These are phyloP conservation scores for Gelatoporia subvermispora DNA, from an alignment of 768 basidiomycete genomes.

Conservation along the genomic window DNA sequence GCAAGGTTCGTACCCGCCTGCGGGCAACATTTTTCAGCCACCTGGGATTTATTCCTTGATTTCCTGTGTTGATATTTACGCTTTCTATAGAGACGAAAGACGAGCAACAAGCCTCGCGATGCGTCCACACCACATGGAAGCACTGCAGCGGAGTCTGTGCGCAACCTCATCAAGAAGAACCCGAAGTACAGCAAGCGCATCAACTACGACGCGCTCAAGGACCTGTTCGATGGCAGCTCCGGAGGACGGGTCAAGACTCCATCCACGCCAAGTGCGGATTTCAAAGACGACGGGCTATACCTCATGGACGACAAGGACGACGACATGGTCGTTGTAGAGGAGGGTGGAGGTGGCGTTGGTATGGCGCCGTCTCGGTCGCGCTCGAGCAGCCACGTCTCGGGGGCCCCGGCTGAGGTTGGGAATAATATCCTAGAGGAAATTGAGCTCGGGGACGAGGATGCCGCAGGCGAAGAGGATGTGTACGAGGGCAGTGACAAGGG, in stretches of 20 bases:
- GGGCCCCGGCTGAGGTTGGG: constrained; percentile 1
- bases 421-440: constrained; percentile 9
- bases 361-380: constrained; percentile 10
- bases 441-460: constrained; percentile 16
- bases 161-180: constrained; percentile 77
- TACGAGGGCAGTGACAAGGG: constrained; percentile 36
- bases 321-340: constrained; percentile 34
- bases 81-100: constrained; percentile 60
- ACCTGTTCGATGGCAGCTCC: constrained; percentile 46
- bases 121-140: constrained; percentile 63
- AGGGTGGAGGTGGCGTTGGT: constrained; percentile 32
- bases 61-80: constrained; percentile 7
- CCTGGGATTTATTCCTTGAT: neutral
- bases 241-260: constrained; percentile 16
- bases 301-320: constrained; percentile 45
- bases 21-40: constrained; percentile 24
- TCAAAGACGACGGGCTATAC: constrained; percentile 48
- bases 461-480: constrained; percentile 17
- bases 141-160: constrained; percentile 74
- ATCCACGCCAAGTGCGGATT: constrained; percentile 30
- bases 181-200: constrained; percentile 87
- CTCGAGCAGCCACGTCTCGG: constrained; percentile 10
- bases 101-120: constrained; percentile 62
- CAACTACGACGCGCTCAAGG: constrained; percentile 87
- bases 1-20: constrained; percentile 68